Conservation (phyloP, 257 asterid genomes). For the Lavandula angustifolia region DNA sequence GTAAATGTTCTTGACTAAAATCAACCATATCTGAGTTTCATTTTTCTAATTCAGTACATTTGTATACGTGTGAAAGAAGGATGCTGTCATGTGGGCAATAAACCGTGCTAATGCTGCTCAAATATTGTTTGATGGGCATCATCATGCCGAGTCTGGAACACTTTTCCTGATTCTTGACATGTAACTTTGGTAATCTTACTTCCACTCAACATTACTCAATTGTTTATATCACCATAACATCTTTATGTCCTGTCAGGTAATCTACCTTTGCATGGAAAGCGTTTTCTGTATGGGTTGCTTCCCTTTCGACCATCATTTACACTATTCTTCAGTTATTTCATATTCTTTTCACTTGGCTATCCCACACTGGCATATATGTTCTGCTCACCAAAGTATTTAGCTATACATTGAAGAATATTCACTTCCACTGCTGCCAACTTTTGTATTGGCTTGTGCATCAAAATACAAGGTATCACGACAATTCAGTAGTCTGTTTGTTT, state of each 20-base stretch:
- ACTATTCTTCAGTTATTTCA: constrained; percentile 61
- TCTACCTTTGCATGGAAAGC: constrained; percentile 56
- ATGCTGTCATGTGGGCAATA: constrained; percentile 65
- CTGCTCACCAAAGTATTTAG: constrained; percentile 48
- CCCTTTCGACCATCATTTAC: constrained; percentile 58
- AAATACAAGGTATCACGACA: constrained; percentile 56
- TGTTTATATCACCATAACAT: constrained; percentile 30
- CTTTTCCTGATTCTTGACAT: constrained; percentile 39
- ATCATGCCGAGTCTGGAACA: constrained; percentile 36
- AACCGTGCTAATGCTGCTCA: constrained; percentile 76
- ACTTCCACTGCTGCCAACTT: constrained; percentile 70
- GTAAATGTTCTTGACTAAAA: constrained; percentile 45
- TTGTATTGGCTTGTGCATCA: constrained; percentile 84
- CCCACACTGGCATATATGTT: constrained; percentile 38
- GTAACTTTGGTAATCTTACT: constrained; percentile 43
- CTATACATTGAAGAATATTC: constrained; percentile 58
- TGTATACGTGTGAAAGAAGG: constrained; percentile 50
- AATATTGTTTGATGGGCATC: constrained; percentile 45
- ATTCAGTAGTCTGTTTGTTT: constrained; percentile 23
- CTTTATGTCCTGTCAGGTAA: constrained; percentile 57
- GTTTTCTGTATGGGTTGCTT: constrained; percentile 61
- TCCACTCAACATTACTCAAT: constrained; percentile 5
- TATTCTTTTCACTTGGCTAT: constrained; percentile 46
- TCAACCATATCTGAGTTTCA: constrained; percentile 1
- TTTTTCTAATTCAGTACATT: constrained; percentile 25